Evolutionary conservation across 208 protist genomes (phyloP).

Genomic region (Trypanosomatidae sp.): DNA sequence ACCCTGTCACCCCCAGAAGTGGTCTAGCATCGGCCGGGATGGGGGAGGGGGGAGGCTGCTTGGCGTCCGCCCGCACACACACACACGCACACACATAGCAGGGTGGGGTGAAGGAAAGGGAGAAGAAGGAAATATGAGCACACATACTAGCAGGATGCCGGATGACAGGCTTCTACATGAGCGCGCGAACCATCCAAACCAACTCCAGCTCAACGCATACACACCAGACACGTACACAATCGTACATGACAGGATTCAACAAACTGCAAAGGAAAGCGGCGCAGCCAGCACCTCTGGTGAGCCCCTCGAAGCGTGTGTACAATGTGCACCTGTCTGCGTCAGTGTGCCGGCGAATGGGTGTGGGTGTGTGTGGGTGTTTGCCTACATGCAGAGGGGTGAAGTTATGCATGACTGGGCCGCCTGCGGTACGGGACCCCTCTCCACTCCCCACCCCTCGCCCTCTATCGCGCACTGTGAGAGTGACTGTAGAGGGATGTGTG

Average conservation of each 20-base stretch:
- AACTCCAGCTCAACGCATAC: no score
- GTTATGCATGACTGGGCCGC: background rate
- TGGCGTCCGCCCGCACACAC: background rate
- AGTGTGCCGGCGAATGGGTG: background rate
- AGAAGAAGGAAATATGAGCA: conserved; percentile 1
- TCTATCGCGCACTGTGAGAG: no score
- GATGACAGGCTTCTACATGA: conserved; percentile 1
- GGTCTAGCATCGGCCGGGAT: no score
- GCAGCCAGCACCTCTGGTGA: no score
- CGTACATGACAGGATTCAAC: no score
- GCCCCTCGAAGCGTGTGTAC: background rate
- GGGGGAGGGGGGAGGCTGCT: no score
- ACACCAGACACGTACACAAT: no score
- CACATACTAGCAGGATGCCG: background rate
- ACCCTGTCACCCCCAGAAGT: no score
- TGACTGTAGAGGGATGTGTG: no score
- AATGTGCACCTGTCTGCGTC: background rate
- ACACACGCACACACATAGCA: background rate
- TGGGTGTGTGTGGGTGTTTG: conserved; percentile 1
- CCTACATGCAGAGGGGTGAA: background rate
- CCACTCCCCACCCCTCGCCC: no score
- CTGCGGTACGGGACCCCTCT: no score
- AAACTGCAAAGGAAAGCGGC: no score
- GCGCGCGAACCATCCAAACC: background rate
- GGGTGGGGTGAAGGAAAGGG: background rate